Conservation (phyloP, 768 basidiomycete species). For the Rhizopogon rudus region DNA sequence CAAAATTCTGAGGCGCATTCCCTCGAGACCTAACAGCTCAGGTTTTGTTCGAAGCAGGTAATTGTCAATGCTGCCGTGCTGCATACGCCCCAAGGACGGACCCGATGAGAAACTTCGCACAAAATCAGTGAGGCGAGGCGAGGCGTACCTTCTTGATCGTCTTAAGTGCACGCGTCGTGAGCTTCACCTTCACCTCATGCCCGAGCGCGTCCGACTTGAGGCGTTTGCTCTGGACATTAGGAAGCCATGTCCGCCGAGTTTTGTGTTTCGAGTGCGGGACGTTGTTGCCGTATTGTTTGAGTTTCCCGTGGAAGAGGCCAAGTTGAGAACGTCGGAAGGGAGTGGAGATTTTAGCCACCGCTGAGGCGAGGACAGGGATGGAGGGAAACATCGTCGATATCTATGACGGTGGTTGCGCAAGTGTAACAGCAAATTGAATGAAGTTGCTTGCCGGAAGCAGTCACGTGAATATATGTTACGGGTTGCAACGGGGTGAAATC, state of each 20-base stretch:
- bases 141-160: constrained; percentile 75
- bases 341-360: constrained; percentile 39
- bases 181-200: constrained; percentile 54
- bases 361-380: constrained; percentile 7
- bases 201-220: constrained; percentile 63
- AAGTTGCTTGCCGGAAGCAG: background rate
- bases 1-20: constrained; percentile 41
- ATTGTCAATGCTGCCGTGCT: constrained; percentile 71
- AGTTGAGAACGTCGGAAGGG: constrained; percentile 79
- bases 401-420: background rate
- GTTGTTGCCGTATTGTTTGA: constrained; percentile 79
- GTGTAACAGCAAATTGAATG: background rate
- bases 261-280: constrained; percentile 87
- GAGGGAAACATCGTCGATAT: constrained; percentile 20
- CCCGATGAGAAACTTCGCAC: background rate
- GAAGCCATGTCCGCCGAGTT: constrained; percentile 84
- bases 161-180: constrained; percentile 72
- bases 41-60: constrained; percentile 53
- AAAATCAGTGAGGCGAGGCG: background rate
- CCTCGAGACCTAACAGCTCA: constrained; percentile 31
- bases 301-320: constrained; percentile 81
- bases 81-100: background rate
- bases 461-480: background rate
- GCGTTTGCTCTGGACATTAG: constrained; percentile 79
- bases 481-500: no score